phyloP scores from a whole-genome alignment of 345 rosid genomes.

The Salix udensis region DNA sequence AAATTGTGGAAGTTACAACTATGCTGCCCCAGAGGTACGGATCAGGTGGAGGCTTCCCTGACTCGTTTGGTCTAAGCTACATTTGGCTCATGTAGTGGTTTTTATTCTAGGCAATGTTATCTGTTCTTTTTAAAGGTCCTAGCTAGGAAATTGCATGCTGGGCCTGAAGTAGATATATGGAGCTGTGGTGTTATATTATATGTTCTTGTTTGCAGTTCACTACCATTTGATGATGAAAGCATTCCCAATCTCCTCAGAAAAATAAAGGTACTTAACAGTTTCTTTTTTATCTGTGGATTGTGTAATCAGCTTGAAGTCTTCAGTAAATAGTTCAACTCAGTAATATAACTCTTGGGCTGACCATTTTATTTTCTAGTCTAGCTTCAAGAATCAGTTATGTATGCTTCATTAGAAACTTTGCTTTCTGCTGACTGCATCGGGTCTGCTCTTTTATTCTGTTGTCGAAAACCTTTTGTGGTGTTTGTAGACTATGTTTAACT shows the following conservation, averaged over 20 bases:
- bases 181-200: conserved; percentile 89
- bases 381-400: neutral
- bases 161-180: conserved; percentile 94
- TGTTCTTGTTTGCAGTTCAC: conserved; percentile 79
- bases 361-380: neutral
- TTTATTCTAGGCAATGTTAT: neutral
- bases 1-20: conserved; percentile 85
- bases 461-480: too few relatives aligned
- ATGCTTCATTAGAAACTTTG: too few relatives aligned
- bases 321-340: too few relatives aligned
- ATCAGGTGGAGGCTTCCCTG: neutral
- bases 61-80: neutral
- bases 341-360: too few relatives aligned
- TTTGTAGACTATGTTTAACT: too few relatives aligned
- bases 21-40: conserved; percentile 81
- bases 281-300: neutral
- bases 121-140: conserved; percentile 44
- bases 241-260: conserved; percentile 74
- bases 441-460: too few relatives aligned
- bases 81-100: neutral
- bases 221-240: conserved; percentile 88
- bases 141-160: conserved; percentile 69
- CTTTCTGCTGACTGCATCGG: too few relatives aligned
- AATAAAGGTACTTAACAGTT: conserved; percentile 50
- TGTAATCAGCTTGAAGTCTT: neutral